Evolutionary conservation across 192 early-diverging fungal genomes (phyloP), one percentile per base, ranked within the genome.

Genomic region (Podila horticola): DNA sequence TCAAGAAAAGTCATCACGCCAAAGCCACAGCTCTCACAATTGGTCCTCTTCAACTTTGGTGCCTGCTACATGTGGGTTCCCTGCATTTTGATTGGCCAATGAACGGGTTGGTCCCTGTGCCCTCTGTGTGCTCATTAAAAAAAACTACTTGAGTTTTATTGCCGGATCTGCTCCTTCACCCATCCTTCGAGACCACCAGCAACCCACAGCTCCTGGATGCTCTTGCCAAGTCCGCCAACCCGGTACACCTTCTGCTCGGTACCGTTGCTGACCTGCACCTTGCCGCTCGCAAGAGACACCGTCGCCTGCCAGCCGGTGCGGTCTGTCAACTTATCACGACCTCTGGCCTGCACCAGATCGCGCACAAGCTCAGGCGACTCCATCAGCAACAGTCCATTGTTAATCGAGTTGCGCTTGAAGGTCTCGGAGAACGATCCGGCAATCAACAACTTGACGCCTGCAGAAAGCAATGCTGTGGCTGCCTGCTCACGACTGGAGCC

Each of bases 401-500:
- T 99, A 77, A 99, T 95, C 20, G 96, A 96, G 70, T 99, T 99
- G 57, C 98, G 94, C 86, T 99, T 99, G 85, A 97, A 99, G 0
- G 94, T 99, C 81, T 99, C 97, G n/a, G 93, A 95, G 66, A 95
- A 95, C 20, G 97, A 97, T 8, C 95, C 97, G 58, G 95, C 95
- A 60, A 99, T 84, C 28, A 98, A 90, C 41, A 97, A 79, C 12
- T 89, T 89, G 72, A 99, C 90, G 52, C 95, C 96, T 45, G 93
- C 90, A 34, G 96, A 91, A 71, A 96, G 87, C 33, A 99, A 84
- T 13, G 96, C 96, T 0, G 98, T 99, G 15, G 98, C 97, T 2
- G 98, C 98, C 85, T 99, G 98, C 83, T 99, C 97, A 72, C 98
- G 91, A 57, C 96, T 97, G 15, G 97, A 98, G 8, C 98, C 98